Percentiles rank a stretch among this genome's conserved stretches.
These are phyloP conservation scores for Taiozyma sp. DNA, from an alignment of 1,139 yeast species.

Conservation along the genomic window DNA sequence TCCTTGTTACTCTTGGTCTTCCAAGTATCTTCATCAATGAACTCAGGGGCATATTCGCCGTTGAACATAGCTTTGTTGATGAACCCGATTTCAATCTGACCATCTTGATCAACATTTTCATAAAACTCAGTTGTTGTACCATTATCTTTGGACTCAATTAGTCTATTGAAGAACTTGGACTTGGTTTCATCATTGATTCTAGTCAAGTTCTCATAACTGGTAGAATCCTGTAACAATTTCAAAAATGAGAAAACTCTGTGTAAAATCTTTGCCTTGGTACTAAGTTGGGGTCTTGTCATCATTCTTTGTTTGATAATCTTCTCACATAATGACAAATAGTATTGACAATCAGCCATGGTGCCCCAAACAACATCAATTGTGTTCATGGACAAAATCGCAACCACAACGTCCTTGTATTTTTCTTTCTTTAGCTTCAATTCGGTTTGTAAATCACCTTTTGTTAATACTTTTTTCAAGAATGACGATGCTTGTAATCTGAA, in stretches of 20 bases:
- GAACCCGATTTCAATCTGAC: conserved; percentile 34
- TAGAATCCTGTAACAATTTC: conserved; percentile 53
- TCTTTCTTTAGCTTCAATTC: conserved; percentile 36
- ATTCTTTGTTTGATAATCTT: conserved; percentile 65
- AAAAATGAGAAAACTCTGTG: conserved; percentile 76
- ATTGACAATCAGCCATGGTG: conserved; percentile 79
- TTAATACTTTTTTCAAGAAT: conserved; percentile 58
- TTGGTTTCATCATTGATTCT: conserved; percentile 12
- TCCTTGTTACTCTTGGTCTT: conserved; percentile 38
- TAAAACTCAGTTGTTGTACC: conserved; percentile 27
- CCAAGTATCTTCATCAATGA: conserved; percentile 38
- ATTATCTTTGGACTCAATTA: conserved; percentile 12
- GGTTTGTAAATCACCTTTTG: conserved; percentile 19
- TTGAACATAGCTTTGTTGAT: conserved; percentile 11
- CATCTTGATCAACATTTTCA: conserved; percentile 36
- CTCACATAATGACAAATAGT: conserved; percentile 73
- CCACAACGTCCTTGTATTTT: conserved; percentile 77
- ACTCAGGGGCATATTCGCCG: conserved; percentile 23
- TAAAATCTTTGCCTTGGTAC: conserved; percentile 69
- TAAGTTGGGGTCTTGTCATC: conserved; percentile 57
- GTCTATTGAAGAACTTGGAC: conserved; percentile 9
- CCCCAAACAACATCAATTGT: conserved; percentile 91
- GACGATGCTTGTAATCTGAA: conserved; percentile 70
- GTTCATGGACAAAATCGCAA: conserved; percentile 83
- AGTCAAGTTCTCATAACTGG: conserved; percentile 17